Evolutionary conservation across 2,329 filamentous ascomycete species (phyloP), one percentile per base, ranked within the genome.

Genomic region (Fusarium sp.): DNA sequence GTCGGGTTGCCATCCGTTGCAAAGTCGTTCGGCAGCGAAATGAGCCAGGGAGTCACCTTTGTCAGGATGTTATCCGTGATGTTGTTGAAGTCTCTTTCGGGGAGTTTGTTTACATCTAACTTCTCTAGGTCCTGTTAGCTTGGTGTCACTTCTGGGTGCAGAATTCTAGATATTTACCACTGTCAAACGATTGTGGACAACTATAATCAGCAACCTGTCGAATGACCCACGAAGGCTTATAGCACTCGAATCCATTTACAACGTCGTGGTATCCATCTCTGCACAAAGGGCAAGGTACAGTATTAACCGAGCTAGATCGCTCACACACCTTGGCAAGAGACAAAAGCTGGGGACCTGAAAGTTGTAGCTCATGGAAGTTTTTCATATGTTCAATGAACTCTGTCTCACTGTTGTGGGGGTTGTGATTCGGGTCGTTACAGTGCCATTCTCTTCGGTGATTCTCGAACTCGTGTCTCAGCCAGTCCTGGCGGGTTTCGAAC

Each of bases 61-160:
- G 16, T 9, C 3, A 19, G 11, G 1, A 15, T 18, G 3, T 2
- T 15, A 16, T 54, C 33, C 1, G 11, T 10, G 1, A 10, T 8
- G 4, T 18, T 6, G 14, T n/a, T 54, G 23, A 54, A 38, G 12
- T 7, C 0, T 16, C 14, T 21, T 29, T n/a, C 19, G 7, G 35
- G 35, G 2, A 54, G 25, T 10, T 54, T 54, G 9, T 35, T 6
- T 0, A 29, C 38, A 6, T 38, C 23, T 38, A 6, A 5, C 4
- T 11, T 21, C 33, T 27, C 49, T 52, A 10, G 12, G 8, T 0
- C 9, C 8, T 0, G 11, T 52, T 38, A 38, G 33, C 11, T 7
- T 8, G 9, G 10, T 52, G 3, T 8, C 18, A 14, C 8, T 14
- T 7, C 12, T 38, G 21, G 18, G 0, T 4, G 31, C 21, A 19